Evolutionary conservation across 2,329 filamentous ascomycete genomes (phyloP).

Genomic region (Hymenoscyphus salicellus): DNA sequence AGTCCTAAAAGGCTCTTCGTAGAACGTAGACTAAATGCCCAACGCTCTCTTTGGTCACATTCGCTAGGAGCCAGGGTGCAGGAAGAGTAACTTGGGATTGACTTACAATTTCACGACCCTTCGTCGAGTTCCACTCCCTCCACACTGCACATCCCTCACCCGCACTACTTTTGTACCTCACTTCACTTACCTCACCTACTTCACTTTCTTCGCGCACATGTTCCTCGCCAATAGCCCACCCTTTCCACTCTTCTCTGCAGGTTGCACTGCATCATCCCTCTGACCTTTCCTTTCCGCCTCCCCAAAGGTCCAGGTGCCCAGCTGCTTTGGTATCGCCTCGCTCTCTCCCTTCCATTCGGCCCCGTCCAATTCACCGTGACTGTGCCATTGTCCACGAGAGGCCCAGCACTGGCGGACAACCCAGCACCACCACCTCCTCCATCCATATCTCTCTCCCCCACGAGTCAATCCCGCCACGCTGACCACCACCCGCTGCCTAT

Average conservation of each 20-base stretch:
- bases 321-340: background rate
- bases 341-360: background rate
- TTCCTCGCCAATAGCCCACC: slow-evolving; percentile 16
- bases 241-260: slow-evolving; percentile 16
- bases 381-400: background rate
- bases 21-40: too few species aligned
- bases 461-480: background rate
- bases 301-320: background rate
- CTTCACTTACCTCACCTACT: slow-evolving; percentile 1
- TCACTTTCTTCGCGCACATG: slow-evolving; percentile 11
- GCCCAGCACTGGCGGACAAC: background rate
- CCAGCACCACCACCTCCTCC: background rate
- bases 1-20: too few species aligned
- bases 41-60: too few species aligned
- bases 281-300: background rate
- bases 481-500: background rate
- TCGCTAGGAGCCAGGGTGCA: too few species aligned
- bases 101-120: background rate
- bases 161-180: background rate
- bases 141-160: background rate
- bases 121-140: background rate
- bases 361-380: background rate
- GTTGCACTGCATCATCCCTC: slow-evolving; percentile 12
- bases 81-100: too few species aligned
- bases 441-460: background rate